Base-by-base conservation (phyloP, 208 protist genomes). In the Phytomonas francai region DNA sequence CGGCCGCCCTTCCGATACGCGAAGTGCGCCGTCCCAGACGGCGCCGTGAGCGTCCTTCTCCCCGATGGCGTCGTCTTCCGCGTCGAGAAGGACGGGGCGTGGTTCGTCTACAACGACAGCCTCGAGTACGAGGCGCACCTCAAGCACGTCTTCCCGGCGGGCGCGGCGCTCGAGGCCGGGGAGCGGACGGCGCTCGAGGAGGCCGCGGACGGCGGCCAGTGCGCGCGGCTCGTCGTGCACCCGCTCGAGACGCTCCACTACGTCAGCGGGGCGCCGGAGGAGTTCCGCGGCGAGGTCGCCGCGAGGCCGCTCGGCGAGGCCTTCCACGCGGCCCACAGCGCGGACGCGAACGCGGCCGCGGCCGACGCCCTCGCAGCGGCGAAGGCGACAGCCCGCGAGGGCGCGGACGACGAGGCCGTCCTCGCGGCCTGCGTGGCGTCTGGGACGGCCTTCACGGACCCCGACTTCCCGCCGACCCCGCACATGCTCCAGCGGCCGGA, bases 41-140 rank as follows among this genome's bases (percentile, higher is more conserved):
- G n/a, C n/a, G 87, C 79, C 5, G 67, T 87, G 72, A 45, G 84
- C 45, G 88, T 77, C 77, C 75, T 78, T 56, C 81, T 89, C 63
- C 72, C 83, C 19, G 78, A 79, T 31, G 70, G 66, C 16, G 34
- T 58, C 28, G 63, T 71, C 7, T 14, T 22, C 22, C 16, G 16
- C 16, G 16, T n/a, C 16, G 45, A 14, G 22, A 59, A 19, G 14
- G 77, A 82, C 32, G 76, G 65, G 8, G 66, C 68, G 34, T 89
- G 82, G 82, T 79, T 76, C 70, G 68, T 89, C 56, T 88, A 93
- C 72, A 93, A 93, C 66, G 87, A 88, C 74, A 85, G 84, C 11
- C 67, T 79, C n/a, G 72, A 82, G 49, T 90, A 89, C 72, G 83
- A 87, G 59, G 83, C 80, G 65, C 82, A 85, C 49, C 73, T 91